Percentiles rank a stretch among this genome's conserved stretches.
Evolutionary conservation across 2,329 filamentous ascomycete species (phyloP).

Genomic region (Arachnomyces sp.): DNA sequence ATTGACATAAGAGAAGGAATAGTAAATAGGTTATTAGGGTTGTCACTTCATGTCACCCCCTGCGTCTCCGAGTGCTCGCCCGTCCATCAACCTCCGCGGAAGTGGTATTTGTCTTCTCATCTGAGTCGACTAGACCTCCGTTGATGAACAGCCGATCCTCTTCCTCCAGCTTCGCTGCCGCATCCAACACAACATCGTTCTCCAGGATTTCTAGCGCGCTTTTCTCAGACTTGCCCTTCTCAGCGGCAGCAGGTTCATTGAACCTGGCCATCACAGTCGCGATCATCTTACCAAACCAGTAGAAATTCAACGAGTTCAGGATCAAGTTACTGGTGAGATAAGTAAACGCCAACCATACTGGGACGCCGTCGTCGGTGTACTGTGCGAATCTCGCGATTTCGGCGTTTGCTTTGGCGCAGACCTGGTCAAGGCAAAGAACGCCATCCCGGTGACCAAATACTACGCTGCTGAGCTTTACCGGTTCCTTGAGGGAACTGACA

Average conservation of each 20-base stretch:
- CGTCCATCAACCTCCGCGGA: background rate
- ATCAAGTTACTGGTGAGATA: slow-evolving; percentile 53
- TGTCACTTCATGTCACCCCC: no score
- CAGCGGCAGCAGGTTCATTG: slow-evolving; percentile 29
- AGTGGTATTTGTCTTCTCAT: background rate
- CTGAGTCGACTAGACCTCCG: slow-evolving; percentile 6
- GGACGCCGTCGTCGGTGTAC: slow-evolving; percentile 34
- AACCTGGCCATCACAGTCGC: slow-evolving; percentile 58
- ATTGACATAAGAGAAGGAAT: no score
- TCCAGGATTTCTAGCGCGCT: slow-evolving; percentile 20
- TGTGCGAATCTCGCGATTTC: slow-evolving; percentile 45
- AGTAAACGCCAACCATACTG: slow-evolving; percentile 51
- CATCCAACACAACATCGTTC: slow-evolving; percentile 30
- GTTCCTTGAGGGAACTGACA: slow-evolving; percentile 19
- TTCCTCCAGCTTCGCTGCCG: slow-evolving; percentile 13
- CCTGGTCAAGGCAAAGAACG: slow-evolving; percentile 29
- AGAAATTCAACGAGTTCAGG: slow-evolving; percentile 58
- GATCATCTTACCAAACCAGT: slow-evolving; percentile 63
- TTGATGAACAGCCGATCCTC: slow-evolving; percentile 13
- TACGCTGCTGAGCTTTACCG: slow-evolving; percentile 25
- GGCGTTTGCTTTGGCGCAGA: slow-evolving; percentile 33
- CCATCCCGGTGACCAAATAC: slow-evolving; percentile 30
- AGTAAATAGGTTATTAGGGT: no score
- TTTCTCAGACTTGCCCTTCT: slow-evolving; percentile 16
- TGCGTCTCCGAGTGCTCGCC: background rate